Conservation (phyloP, 2,329 filamentous ascomycete genomes). For the Hymenoscyphus albidus region DNA sequence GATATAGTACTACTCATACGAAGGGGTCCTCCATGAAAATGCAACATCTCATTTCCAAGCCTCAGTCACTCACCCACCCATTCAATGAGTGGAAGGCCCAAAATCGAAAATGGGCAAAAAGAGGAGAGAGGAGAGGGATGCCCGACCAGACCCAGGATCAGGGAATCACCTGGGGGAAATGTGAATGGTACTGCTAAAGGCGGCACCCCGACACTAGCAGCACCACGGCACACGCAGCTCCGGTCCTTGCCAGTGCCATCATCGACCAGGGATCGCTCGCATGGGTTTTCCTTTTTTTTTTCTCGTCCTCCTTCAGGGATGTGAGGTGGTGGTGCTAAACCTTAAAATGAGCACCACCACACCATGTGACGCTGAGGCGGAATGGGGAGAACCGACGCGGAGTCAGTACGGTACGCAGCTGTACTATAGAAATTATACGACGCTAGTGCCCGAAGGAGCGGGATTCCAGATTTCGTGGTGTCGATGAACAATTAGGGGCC, state of each 20-base stretch:
- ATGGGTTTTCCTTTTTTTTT: background rate
- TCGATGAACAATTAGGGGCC: too few species aligned
- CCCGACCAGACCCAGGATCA: too few species aligned
- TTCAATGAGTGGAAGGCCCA: too few species aligned
- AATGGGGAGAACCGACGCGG: background rate
- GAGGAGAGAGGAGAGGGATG: too few species aligned
- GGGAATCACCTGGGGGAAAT: too few species aligned
- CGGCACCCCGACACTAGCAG: background rate
- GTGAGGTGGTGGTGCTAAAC: conserved; percentile 10
- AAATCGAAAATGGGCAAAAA: too few species aligned
- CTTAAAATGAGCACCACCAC: conserved; percentile 11
- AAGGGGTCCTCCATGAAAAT: too few species aligned
- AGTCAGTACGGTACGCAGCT: background rate
- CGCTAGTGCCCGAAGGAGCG: background rate
- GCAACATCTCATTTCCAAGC: too few species aligned
- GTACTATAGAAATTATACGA: background rate
- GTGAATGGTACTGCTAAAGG: too few species aligned
- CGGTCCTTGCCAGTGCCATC: background rate
- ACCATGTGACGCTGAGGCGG: conserved; percentile 11
- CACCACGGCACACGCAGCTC: background rate
- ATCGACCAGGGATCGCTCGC: background rate
- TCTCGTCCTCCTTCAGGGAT: background rate
- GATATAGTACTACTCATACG: too few species aligned
- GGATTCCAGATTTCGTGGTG: too few species aligned
- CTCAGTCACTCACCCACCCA: too few species aligned